These are phyloP conservation scores for Penicillium herquei DNA, from an alignment of 495 filamentous ascomycete genomes.

Conservation along the genomic window DNA sequence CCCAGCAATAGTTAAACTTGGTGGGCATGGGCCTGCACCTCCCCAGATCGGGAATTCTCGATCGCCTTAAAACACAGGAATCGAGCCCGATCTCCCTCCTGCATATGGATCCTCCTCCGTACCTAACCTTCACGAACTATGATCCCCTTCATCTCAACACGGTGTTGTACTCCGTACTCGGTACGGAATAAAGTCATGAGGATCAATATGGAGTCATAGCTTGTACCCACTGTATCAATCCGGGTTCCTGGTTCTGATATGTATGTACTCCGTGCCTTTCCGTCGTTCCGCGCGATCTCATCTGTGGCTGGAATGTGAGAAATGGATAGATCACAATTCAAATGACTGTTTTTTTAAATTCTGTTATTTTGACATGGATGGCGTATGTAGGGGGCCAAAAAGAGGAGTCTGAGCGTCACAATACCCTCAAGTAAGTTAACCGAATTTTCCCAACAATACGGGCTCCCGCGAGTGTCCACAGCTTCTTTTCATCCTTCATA, in stretches of 20 bases:
- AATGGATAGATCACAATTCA: constrained; percentile 11
- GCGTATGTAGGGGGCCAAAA: not conserved
- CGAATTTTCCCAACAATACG: no score
- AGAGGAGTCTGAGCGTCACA: not conserved
- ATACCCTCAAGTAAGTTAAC: no score
- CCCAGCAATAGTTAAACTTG: not conserved
- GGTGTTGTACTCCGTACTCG: no score
- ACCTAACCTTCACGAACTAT: not conserved
- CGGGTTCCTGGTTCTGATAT: not conserved
- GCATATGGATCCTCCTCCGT: not conserved
- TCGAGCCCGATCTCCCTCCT: constrained; percentile 14
- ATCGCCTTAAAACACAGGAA: constrained; percentile 10
- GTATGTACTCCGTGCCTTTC: not conserved
- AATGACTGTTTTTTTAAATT: not conserved
- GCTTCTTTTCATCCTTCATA: not conserved
- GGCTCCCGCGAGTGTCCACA: no score
- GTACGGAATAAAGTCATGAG: not conserved
- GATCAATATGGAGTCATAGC: not conserved
- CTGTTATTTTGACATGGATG: not conserved
- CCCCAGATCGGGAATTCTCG: not conserved
- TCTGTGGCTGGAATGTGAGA: not conserved
- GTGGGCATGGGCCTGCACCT: not conserved
- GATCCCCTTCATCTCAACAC: not conserved
- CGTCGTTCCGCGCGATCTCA: not conserved
- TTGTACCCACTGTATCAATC: not conserved